phyloP scores from a whole-genome alignment of 2,329 filamentous ascomycete species.

The Coniosporium tulheliwenetii region DNA sequence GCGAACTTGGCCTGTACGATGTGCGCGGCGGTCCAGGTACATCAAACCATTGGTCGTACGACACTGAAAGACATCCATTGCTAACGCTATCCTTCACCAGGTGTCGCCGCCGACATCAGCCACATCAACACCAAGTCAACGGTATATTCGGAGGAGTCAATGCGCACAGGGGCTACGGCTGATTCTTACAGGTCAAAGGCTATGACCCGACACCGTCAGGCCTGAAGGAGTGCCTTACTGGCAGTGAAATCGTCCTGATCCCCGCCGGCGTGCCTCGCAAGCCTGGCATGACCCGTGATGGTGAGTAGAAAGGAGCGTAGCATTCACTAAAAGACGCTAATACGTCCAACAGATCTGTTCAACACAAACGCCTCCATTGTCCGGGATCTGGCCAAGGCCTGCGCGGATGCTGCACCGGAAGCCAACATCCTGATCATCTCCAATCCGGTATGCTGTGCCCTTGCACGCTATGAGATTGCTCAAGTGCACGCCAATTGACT shows the following conservation, averaged over 20 bases:
- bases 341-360: slow-evolving; percentile 62
- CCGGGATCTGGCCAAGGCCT: slow-evolving; percentile 91
- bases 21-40: slow-evolving; percentile 85
- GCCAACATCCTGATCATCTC: slow-evolving; percentile 96
- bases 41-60: slow-evolving; percentile 16
- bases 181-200: slow-evolving; percentile 51
- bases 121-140: slow-evolving; percentile 99
- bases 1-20: slow-evolving; percentile 92
- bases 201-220: slow-evolving; percentile 65
- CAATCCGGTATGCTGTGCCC: slow-evolving; percentile 57
- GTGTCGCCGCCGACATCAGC: slow-evolving; percentile 94
- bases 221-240: slow-evolving; percentile 67
- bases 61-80: background rate
- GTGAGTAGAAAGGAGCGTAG: slow-evolving; percentile 23
- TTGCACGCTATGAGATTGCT: background rate
- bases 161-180: background rate
- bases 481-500: background rate
- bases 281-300: slow-evolving; percentile 98
- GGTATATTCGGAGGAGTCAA: slow-evolving; percentile 16
- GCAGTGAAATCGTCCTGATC: slow-evolving; percentile 87
- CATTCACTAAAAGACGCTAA: background rate
- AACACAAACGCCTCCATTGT: slow-evolving; percentile 99
- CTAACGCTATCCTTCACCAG: slow-evolving; percentile 27
- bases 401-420: slow-evolving; percentile 72
- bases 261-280: slow-evolving; percentile 97